phyloP scores from a whole-genome alignment of 2,329 filamentous ascomycete species.

The Pezicula neosporulosa region DNA sequence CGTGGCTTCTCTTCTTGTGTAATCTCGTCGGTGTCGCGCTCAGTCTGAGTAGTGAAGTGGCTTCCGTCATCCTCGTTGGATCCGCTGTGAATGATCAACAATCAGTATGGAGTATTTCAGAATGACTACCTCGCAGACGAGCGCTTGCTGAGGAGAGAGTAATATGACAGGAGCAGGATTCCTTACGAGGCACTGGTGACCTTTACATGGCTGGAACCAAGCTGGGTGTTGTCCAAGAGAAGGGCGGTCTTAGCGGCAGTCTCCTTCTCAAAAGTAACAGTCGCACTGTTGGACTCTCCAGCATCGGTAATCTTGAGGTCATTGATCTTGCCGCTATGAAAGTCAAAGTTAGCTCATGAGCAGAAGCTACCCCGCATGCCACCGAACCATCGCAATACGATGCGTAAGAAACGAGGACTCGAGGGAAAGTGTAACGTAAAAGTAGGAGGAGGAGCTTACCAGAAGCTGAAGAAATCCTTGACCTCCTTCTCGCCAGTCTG shows the following conservation, averaged over 20 bases:
- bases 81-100: slow-evolving; percentile 39
- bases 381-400: background rate
- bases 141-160: no score
- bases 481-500: slow-evolving; percentile 87
- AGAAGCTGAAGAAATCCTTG: slow-evolving; percentile 96
- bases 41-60: slow-evolving; percentile 49
- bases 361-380: no score
- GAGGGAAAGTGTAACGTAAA: no score
- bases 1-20: slow-evolving; percentile 97
- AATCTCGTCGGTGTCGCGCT: slow-evolving; percentile 65
- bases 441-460: slow-evolving; percentile 63
- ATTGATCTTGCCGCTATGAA: slow-evolving; percentile 79
- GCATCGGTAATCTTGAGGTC: slow-evolving; percentile 69
- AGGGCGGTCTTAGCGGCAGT: slow-evolving; percentile 96
- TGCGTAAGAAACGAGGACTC: background rate
- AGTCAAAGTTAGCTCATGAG: background rate
- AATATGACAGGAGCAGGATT: no score
- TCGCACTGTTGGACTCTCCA: slow-evolving; percentile 74
- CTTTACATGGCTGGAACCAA: slow-evolving; percentile 80
- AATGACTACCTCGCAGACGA: no score
- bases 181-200: slow-evolving; percentile 51
- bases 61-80: slow-evolving; percentile 56
- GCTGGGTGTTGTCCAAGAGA: slow-evolving; percentile 93
- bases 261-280: slow-evolving; percentile 95
- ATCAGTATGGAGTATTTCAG: no score